These are phyloP conservation scores for Avena eriantha DNA, from an alignment of 176 grass and related monocot genomes.

Conservation along the genomic window DNA sequence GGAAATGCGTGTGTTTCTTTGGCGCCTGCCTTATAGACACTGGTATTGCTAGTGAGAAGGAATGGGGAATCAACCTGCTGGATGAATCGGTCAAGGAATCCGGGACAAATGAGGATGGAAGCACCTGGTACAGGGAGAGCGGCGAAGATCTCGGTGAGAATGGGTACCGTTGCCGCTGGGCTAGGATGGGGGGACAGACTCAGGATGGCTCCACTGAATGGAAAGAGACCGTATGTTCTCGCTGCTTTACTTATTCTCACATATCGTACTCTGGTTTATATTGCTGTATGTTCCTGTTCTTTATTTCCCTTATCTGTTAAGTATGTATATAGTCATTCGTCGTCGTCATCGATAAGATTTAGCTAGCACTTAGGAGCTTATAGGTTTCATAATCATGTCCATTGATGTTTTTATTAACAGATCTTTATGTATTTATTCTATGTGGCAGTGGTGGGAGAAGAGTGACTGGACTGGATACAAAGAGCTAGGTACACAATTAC, in stretches of 20 bases:
- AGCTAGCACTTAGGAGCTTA: conserved; percentile 1
- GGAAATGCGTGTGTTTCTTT: conserved; percentile 64
- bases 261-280: neutral
- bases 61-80: conserved; percentile 96
- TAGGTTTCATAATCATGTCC: neutral
- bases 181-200: conserved; percentile 90
- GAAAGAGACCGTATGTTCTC: conserved; percentile 82
- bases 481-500: conserved; percentile 74
- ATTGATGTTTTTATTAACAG: conserved; percentile 18
- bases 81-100: conserved; percentile 85
- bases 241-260: conserved; percentile 30
- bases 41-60: conserved; percentile 99
- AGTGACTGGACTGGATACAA: conserved; percentile 99
- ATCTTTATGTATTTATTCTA: conserved; percentile 45
- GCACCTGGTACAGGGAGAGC: conserved; percentile 92
- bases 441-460: conserved; percentile 97
- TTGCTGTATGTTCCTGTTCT: neutral
- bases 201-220: conserved; percentile 79
- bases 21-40: conserved; percentile 83
- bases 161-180: conserved; percentile 86
- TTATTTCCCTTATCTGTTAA: neutral
- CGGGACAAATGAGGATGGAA: conserved; percentile 87
- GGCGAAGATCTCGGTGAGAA: conserved; percentile 85
- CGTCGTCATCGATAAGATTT: neutral
- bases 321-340: neutral